A percentile compares a stretch with the other conserved stretches of the same genome.
Conservation (phyloP, 352 stramenopile genomes). For the Globisporangium spiculum region DNA sequence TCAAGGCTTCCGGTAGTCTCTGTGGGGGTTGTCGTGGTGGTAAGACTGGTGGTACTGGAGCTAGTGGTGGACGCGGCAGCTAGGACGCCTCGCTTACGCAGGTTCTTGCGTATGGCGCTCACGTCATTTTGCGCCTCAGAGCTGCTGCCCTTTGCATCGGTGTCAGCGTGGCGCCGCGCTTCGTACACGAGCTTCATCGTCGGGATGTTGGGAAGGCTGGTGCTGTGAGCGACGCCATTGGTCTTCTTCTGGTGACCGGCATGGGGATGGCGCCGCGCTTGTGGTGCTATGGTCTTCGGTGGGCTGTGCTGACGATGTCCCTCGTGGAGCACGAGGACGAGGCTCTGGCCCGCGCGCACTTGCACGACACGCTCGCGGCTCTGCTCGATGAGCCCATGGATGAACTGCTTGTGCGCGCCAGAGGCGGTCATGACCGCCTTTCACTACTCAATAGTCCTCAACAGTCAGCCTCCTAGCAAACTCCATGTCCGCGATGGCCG, state of each 20-base stretch:
- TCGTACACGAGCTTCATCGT: conserved; percentile 20
- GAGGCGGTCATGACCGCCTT: neutral
- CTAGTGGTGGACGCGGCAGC: neutral
- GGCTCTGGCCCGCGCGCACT: conserved; percentile 47
- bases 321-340: conserved; percentile 35
- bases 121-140: conserved; percentile 6
- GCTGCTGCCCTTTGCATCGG: neutral
- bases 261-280: neutral
- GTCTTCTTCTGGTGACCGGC: neutral
- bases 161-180: neutral
- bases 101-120: conserved; percentile 13
- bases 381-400: conserved; percentile 59
- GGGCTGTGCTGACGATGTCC: neutral
- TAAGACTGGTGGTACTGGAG: neutral
- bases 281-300: no score
- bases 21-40: neutral
- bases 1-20: neutral
- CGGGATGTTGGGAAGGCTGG: neutral
- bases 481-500: neutral
- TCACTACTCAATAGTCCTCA: neutral
- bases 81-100: conserved; percentile 24
- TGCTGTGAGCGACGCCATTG: neutral
- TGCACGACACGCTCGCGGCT: conserved; percentile 55
- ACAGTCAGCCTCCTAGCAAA: neutral
- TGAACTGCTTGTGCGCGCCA: conserved; percentile 38